These are phyloP conservation scores for Trichoderma breve DNA, from an alignment of 2,329 filamentous ascomycete species.

Conservation along the genomic window DNA sequence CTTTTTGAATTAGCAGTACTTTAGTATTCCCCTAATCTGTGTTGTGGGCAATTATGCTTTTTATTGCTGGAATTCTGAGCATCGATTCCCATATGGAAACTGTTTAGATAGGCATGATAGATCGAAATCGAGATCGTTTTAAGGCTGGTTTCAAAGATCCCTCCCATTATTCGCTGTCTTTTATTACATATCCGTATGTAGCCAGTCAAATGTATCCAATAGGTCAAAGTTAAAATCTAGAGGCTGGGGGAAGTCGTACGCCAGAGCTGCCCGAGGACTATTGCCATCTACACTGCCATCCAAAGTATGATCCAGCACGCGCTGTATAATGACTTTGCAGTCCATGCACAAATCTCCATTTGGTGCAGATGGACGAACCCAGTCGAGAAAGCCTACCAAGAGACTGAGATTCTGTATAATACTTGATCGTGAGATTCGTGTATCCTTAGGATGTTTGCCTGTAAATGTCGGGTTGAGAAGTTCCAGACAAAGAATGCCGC, in stretches of 20 bases:
- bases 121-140: too few species aligned
- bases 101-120: too few species aligned
- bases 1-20: too few species aligned
- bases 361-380: slow-evolving; percentile 47
- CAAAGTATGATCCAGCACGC: slow-evolving; percentile 49
- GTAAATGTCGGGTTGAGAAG: slow-evolving; percentile 44
- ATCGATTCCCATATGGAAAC: too few species aligned
- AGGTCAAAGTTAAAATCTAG: slow-evolving; percentile 42
- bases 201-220: slow-evolving; percentile 43
- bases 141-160: neutral
- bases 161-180: neutral
- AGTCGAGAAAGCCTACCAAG: slow-evolving; percentile 50
- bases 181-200: slow-evolving; percentile 21
- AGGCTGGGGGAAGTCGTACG: slow-evolving; percentile 22
- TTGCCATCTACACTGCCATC: slow-evolving; percentile 30
- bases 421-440: slow-evolving; percentile 43
- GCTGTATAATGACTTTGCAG: slow-evolving; percentile 48
- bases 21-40: too few species aligned
- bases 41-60: too few species aligned
- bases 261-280: slow-evolving; percentile 26
- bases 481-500: slow-evolving; percentile 51
- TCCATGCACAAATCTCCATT: slow-evolving; percentile 49
- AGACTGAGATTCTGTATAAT: slow-evolving; percentile 53
- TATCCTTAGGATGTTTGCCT: slow-evolving; percentile 34
- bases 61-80: too few species aligned